These are phyloP conservation scores for Termitomyces sp. DNA, from an alignment of 768 basidiomycete species.

Conservation along the genomic window DNA sequence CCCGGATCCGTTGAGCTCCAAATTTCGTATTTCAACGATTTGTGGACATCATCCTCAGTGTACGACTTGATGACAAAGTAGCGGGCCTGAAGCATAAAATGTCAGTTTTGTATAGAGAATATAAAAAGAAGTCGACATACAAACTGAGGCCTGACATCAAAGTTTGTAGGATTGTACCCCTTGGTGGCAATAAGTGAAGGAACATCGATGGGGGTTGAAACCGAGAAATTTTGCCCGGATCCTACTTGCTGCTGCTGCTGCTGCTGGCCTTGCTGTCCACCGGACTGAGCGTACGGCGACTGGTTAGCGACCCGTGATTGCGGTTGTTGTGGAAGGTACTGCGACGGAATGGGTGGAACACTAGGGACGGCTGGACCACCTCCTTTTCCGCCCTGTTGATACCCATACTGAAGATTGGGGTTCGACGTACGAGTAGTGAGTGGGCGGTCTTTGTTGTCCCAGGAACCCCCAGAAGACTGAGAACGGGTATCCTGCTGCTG, in stretches of 20 bases:
- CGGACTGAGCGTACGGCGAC: conserved; percentile 30
- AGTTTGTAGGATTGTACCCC: conserved; percentile 86
- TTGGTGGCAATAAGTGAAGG: conserved; percentile 82
- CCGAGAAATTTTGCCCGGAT: conserved; percentile 40
- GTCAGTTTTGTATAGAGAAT: conserved; percentile 1
- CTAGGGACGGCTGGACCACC: conserved; percentile 46
- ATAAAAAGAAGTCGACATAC: conserved; percentile 38
- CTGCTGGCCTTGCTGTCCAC: conserved; percentile 15
- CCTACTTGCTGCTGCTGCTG: conserved; percentile 16
- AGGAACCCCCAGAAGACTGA: conserved; percentile 35
- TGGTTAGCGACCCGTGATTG: conserved; percentile 38
- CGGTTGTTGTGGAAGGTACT: conserved; percentile 62
- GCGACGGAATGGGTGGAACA: conserved; percentile 70
- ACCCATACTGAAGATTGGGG: conserved; percentile 64
- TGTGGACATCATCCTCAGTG: conserved; percentile 99
- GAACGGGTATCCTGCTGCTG: conserved; percentile 29
- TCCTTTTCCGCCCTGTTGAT: conserved; percentile 43
- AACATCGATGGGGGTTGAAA: conserved; percentile 78
- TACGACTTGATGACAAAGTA: conserved; percentile 99
- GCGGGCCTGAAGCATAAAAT: conserved; percentile 53
- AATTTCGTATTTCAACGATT: conserved; percentile 95
- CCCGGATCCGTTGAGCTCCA: conserved; percentile 98
- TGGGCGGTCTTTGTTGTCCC: conserved; percentile 67
- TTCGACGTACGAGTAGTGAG: conserved; percentile 60
- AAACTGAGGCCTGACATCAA: conserved; percentile 77